Evolutionary conservation across 495 filamentous ascomycete genomes (phyloP).

Genomic region (Lasiosphaeriaceae sp.): DNA sequence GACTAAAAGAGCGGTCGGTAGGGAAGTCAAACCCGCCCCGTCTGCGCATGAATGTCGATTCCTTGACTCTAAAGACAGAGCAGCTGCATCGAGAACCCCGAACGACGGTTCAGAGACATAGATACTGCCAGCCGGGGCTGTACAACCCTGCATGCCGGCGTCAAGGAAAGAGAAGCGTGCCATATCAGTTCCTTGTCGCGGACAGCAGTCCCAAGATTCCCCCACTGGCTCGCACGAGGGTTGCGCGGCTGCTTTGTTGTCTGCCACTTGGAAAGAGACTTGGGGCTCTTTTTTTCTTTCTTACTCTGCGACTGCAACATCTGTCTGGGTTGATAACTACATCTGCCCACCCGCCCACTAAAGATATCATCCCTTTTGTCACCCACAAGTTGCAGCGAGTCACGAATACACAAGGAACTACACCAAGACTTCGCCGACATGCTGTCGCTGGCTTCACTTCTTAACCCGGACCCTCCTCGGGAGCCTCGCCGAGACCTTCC

Average conservation of each 20-base stretch:
- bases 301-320: slow-evolving; percentile 24
- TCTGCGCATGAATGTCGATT: slow-evolving; percentile 42
- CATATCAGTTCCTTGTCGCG: slow-evolving; percentile 35
- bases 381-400: slow-evolving; percentile 17
- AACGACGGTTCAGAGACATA: slow-evolving; percentile 30
- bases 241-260: slow-evolving; percentile 30
- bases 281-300: slow-evolving; percentile 15
- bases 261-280: slow-evolving; percentile 21
- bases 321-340: slow-evolving; percentile 32
- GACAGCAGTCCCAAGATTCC: background rate
- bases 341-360: background rate
- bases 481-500: slow-evolving; percentile 56
- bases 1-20: slow-evolving; percentile 49
- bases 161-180: slow-evolving; percentile 36
- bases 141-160: slow-evolving; percentile 34
- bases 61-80: slow-evolving; percentile 42
- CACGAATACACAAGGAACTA: slow-evolving; percentile 20
- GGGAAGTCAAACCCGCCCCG: slow-evolving; percentile 35
- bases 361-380: slow-evolving; percentile 1
- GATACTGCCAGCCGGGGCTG: slow-evolving; percentile 31
- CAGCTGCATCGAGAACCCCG: slow-evolving; percentile 39
- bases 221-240: background rate
- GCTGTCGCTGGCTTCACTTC: slow-evolving; percentile 55
- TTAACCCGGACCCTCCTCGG: slow-evolving; percentile 53
- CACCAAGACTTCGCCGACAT: slow-evolving; percentile 34